phyloP scores from a whole-genome alignment of 2,329 filamentous ascomycete genomes.

The Ophiostoma novo-ulmi region DNA sequence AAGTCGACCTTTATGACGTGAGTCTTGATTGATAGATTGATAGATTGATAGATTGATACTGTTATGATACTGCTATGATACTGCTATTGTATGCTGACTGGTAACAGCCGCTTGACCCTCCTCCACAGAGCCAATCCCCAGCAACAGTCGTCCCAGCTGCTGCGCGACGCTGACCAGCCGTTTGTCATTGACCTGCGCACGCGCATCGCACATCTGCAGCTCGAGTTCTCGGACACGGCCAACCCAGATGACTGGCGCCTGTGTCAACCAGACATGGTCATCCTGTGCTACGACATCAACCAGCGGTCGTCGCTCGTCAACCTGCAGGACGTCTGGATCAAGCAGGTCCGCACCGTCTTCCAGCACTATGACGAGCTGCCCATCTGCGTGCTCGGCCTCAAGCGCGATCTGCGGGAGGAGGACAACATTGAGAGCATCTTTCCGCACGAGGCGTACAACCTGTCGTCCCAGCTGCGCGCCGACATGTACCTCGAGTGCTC shows the following conservation, averaged over 20 bases:
- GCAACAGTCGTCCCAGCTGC: conserved; percentile 33
- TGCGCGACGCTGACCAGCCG: conserved; percentile 56
- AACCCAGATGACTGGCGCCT: conserved; percentile 55
- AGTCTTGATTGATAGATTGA: conserved; percentile 31
- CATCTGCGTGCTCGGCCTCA: conserved; percentile 54
- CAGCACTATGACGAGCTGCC: conserved; percentile 46
- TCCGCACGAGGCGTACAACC: conserved; percentile 55
- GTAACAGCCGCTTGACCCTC: not conserved
- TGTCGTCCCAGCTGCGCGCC: conserved; percentile 54
- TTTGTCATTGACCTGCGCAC: conserved; percentile 53
- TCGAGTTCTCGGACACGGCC: conserved; percentile 58
- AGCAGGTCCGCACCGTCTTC: conserved; percentile 49
- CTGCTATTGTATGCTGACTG: not conserved
- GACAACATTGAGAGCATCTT: conserved; percentile 56
- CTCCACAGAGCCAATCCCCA: conserved; percentile 23
- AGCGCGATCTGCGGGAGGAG: conserved; percentile 55
- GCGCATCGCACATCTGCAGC: conserved; percentile 44
- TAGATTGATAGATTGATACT: not conserved
- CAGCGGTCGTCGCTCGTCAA: conserved; percentile 54
- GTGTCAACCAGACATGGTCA: conserved; percentile 53
- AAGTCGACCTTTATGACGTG: conserved; percentile 60
- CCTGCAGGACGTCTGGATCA: conserved; percentile 55
- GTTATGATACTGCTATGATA: too few relatives aligned
- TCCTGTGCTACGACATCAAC: conserved; percentile 59
- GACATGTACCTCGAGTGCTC: conserved; percentile 63